Conservation (phyloP, 257 asterid species). For the Nicotiana tabacum region DNA sequence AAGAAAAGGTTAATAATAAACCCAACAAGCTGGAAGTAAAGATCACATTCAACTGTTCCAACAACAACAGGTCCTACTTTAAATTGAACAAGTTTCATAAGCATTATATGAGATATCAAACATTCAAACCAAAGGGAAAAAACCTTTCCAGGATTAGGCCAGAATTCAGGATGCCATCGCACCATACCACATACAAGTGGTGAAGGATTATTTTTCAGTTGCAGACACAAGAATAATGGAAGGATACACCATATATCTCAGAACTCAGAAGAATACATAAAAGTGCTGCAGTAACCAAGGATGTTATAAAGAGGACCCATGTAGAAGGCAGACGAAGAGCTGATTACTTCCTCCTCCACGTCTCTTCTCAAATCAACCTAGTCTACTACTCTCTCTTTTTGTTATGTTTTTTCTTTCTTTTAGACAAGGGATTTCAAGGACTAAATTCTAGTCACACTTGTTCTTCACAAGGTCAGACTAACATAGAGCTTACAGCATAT, state of each 20-base stretch:
- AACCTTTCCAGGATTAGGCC: neutral
- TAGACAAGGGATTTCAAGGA: neutral
- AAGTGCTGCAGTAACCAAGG: neutral
- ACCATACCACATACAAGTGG: neutral
- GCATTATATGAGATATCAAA: neutral
- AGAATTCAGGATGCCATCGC: neutral
- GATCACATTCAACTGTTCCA: neutral
- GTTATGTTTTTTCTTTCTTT: neutral
- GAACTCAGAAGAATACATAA: neutral
- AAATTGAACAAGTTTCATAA: constrained; percentile 4
- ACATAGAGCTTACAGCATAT: neutral
- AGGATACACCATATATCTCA: neutral
- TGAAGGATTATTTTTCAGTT: neutral
- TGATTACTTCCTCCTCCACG: neutral
- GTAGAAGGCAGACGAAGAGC: neutral
- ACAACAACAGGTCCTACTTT: neutral
- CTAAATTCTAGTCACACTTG: neutral
- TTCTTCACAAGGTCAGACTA: neutral
- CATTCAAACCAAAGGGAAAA: neutral
- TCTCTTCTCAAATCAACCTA: neutral
- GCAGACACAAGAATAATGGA: neutral
- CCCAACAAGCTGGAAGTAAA: neutral
- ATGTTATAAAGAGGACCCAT: neutral
- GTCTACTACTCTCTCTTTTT: neutral
- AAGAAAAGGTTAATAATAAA: neutral